phyloP scores from a whole-genome alignment of 441 rosid species.

The Aleurites moluccanus region DNA sequence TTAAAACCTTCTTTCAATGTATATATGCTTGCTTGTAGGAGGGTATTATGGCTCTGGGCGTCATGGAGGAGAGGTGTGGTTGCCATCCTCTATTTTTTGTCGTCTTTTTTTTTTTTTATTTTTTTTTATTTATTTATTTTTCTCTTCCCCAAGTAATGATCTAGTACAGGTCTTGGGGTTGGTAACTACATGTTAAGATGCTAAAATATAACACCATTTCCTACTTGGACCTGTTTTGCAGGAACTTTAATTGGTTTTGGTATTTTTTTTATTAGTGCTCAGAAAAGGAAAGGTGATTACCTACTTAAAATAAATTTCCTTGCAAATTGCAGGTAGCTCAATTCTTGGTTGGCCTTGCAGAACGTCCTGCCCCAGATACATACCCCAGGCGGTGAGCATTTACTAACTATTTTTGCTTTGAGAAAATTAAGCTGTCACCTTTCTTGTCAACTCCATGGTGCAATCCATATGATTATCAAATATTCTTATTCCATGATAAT shows the following conservation, averaged over 20 bases:
- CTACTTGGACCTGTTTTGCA: not conserved
- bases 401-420: not conserved
- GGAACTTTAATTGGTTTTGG: not conserved
- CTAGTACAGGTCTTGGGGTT: not conserved
- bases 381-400: conserved; percentile 72
- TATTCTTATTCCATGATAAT: not conserved
- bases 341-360: conserved; percentile 92
- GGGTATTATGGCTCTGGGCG: conserved; percentile 99
- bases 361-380: conserved; percentile 54
- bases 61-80: conserved; percentile 86
- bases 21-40: conserved; percentile 45
- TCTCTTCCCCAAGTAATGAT: not conserved
- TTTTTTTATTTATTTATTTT: not conserved
- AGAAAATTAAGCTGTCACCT: not conserved
- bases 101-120: not conserved
- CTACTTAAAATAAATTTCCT: not conserved
- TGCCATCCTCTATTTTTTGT: conserved; percentile 16
- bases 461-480: not conserved
- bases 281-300: not conserved
- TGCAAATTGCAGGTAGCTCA: conserved; percentile 71
- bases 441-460: not conserved
- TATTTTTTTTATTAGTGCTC: not conserved
- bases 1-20: conserved; percentile 8
- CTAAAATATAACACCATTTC: not conserved
- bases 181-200: not conserved